Conservation (phyloP, 2,329 filamentous ascomycete species). For the Stachybotrys chlorohalonatus region DNA sequence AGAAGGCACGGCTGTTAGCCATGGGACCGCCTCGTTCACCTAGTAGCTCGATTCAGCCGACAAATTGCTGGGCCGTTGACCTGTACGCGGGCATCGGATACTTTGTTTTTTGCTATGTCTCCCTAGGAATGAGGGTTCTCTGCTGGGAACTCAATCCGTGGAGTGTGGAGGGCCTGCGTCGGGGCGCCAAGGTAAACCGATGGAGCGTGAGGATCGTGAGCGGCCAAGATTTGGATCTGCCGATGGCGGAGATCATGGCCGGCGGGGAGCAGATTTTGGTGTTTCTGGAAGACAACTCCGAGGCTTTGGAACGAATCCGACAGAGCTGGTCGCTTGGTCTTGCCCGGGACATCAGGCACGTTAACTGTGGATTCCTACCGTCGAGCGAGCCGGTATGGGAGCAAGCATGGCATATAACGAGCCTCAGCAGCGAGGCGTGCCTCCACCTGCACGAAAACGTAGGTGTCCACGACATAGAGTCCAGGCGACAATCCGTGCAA, state of each 20-base stretch:
- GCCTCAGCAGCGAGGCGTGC: conserved; percentile 33
- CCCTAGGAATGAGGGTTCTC: conserved; percentile 62
- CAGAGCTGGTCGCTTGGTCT: conserved; percentile 25
- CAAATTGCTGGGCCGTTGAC: conserved; percentile 54
- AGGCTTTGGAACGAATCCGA: conserved; percentile 34
- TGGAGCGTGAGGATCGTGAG: conserved; percentile 52
- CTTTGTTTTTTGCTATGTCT: conserved; percentile 78
- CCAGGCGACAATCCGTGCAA: conserved; percentile 37
- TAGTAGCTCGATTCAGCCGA: background rate
- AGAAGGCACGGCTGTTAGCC: conserved; percentile 68
- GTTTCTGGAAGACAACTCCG: conserved; percentile 59
- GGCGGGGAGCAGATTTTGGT: conserved; percentile 51
- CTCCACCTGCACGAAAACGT: conserved; percentile 62
- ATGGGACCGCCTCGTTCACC: conserved; percentile 23
- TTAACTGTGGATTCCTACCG: conserved; percentile 57
- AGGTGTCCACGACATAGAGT: conserved; percentile 41
- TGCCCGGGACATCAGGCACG: conserved; percentile 37
- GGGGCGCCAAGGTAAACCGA: conserved; percentile 62
- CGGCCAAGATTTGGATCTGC: conserved; percentile 25
- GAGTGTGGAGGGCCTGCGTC: conserved; percentile 73
- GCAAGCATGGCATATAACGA: conserved; percentile 36
- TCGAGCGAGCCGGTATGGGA: conserved; percentile 46
- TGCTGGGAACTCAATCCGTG: conserved; percentile 90
- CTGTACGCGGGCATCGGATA: conserved; percentile 92
- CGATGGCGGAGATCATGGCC: conserved; percentile 25